Conservation (phyloP, 208 protist genomes). For the Leishmania gerbilli region DNA sequence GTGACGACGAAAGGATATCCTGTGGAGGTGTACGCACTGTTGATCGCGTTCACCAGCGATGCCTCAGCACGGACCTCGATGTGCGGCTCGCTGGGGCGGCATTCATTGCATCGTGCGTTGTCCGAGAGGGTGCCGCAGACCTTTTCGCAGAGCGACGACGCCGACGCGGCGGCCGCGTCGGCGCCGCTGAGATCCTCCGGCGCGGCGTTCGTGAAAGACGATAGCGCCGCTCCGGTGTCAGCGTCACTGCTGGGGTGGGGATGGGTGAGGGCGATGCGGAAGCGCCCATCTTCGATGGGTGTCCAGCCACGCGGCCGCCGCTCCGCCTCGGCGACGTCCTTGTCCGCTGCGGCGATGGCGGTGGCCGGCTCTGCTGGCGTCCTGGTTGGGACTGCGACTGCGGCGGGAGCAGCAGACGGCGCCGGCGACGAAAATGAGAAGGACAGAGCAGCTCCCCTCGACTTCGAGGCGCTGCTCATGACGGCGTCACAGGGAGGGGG, state of each 20-base stretch:
- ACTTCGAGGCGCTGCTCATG: slow-evolving; percentile 1
- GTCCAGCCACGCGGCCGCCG: slow-evolving; percentile 33
- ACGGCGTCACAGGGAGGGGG: background rate
- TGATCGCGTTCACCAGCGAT: slow-evolving; percentile 70
- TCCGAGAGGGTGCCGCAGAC: slow-evolving; percentile 18
- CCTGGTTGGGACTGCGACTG: background rate
- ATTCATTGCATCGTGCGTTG: slow-evolving; percentile 30
- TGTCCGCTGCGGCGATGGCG: background rate
- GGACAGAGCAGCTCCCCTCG: background rate
- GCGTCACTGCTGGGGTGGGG: slow-evolving; percentile 18
- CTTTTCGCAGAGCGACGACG: background rate
- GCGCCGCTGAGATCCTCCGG: slow-evolving; percentile 15
- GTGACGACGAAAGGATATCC: slow-evolving; percentile 70
- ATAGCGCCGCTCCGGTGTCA: background rate
- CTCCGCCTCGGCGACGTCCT: slow-evolving; percentile 3
- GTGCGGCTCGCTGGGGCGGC: slow-evolving; percentile 32
- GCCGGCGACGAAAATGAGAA: background rate
- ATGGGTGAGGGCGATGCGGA: slow-evolving; percentile 42
- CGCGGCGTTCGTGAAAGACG: slow-evolving; percentile 10
- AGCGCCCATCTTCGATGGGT: slow-evolving; percentile 38
- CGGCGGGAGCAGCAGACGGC: background rate
- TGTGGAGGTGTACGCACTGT: slow-evolving; percentile 71
- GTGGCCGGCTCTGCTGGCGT: background rate
- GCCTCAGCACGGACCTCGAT: slow-evolving; percentile 49
- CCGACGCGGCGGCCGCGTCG: background rate